phyloP scores from a whole-genome alignment of 495 filamentous ascomycete species.

The Recurvomyces mirabilis region DNA sequence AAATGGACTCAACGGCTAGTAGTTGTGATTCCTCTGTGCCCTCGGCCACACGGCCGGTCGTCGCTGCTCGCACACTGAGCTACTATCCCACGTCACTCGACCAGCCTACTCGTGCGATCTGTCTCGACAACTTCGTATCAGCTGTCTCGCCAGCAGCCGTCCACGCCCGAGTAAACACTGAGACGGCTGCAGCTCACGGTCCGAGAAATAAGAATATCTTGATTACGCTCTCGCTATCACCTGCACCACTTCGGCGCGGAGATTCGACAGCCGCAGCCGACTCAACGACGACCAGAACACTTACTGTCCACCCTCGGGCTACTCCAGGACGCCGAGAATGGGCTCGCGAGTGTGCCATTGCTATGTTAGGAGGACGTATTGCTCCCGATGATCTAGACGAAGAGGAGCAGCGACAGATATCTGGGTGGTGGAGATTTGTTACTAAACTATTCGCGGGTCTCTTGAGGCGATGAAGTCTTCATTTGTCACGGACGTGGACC shows the following conservation, averaged over 20 bases:
- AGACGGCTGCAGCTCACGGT: no score
- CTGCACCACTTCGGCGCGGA: no score
- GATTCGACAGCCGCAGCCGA: no score
- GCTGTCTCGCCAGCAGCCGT: no score
- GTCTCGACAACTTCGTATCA: constrained; percentile 67
- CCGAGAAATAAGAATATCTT: no score
- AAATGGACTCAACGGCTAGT: constrained; percentile 25
- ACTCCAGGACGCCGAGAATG: constrained; percentile 26
- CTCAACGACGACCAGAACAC: no score
- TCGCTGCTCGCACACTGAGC: not conserved
- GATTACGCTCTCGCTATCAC: no score
- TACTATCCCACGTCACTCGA: constrained; percentile 32
- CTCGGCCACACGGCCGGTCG: constrained; percentile 12
- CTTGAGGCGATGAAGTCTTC: no score
- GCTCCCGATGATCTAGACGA: constrained; percentile 12
- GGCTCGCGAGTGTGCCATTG: constrained; percentile 28
- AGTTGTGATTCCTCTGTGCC: constrained; percentile 21
- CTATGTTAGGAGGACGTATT: constrained; percentile 20
- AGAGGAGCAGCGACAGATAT: constrained; percentile 7
- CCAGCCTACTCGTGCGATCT: constrained; percentile 74
- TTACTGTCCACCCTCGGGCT: no score
- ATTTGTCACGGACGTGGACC: no score
- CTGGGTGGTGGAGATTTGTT: constrained; percentile 20
- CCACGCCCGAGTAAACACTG: no score
- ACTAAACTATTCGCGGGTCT: no score